A percentile compares a stretch with the other conserved stretches of the same genome.
phyloP scores from a whole-genome alignment of 148 eudicot species.

The Fallopia convolvulus region DNA sequence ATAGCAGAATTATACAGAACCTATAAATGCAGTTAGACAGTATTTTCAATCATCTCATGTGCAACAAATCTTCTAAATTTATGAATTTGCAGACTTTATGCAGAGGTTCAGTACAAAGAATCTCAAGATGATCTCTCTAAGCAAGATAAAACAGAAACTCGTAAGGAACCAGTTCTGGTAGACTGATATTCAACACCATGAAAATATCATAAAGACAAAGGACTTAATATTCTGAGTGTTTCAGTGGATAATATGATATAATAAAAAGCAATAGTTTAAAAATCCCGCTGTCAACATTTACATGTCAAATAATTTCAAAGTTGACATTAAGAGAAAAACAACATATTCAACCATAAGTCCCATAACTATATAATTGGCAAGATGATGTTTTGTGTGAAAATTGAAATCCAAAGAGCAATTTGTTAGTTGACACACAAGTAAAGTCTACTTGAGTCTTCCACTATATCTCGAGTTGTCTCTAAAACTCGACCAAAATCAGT shows the following conservation, averaged over 20 bases:
- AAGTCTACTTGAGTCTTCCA: neutral
- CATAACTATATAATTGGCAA: neutral
- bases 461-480: neutral
- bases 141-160: neutral
- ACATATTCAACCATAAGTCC: neutral
- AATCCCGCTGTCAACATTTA: neutral
- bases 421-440: neutral
- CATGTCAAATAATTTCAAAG: neutral
- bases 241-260: neutral
- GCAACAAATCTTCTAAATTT: neutral
- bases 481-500: neutral
- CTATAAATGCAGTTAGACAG: neutral
- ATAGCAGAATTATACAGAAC: neutral
- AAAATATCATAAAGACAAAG: neutral
- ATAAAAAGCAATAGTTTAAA: neutral
- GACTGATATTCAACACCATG: neutral
- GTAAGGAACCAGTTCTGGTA: neutral
- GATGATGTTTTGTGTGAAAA: neutral
- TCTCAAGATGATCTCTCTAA: neutral
- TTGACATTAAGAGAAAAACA: neutral
- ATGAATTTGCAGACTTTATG: neutral
- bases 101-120: neutral
- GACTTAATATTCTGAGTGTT: neutral
- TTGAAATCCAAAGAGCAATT: neutral
- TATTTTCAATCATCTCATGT: neutral